phyloP scores from a whole-genome alignment of 768 basidiomycete species.

The Mycena leptocephala region DNA sequence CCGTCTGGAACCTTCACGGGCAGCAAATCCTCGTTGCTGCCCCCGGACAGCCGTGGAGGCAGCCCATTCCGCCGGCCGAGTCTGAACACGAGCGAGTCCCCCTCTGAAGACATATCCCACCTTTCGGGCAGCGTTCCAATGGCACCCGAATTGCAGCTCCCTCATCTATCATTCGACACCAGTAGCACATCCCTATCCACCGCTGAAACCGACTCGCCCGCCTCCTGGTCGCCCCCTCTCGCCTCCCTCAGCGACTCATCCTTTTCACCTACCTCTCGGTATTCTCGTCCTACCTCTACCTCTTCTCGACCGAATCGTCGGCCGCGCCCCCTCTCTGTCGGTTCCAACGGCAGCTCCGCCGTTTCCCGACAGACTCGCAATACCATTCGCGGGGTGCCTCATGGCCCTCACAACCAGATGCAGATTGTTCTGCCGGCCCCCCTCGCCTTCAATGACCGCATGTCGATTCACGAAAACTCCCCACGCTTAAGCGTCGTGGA shows the following conservation, averaged over 20 bases:
- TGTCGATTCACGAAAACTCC: constrained; percentile 34
- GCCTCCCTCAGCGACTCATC: constrained; percentile 26
- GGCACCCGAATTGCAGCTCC: constrained; percentile 38
- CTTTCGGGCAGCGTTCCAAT: constrained; percentile 32
- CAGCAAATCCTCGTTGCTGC: constrained; percentile 54
- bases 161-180: constrained; percentile 42
- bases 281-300: constrained; percentile 31
- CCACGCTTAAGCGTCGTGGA: constrained; percentile 48
- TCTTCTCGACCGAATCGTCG: constrained; percentile 38
- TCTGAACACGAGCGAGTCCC: constrained; percentile 33
- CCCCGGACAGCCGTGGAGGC: constrained; percentile 31
- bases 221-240: not conserved
- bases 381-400: constrained; percentile 72
- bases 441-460: constrained; percentile 62
- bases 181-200: constrained; percentile 42
- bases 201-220: constrained; percentile 29
- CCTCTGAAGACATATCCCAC: constrained; percentile 32
- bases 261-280: not conserved
- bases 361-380: constrained; percentile 51
- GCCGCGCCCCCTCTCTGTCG: constrained; percentile 55
- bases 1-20: constrained; percentile 39
- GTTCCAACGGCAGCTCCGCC: constrained; percentile 53
- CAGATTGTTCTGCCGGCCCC: constrained; percentile 82
- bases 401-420: constrained; percentile 72
- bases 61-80: constrained; percentile 36